These are phyloP conservation scores for Prunus yedoensis DNA, from an alignment of 331 rosid species.

Conservation along the genomic window DNA sequence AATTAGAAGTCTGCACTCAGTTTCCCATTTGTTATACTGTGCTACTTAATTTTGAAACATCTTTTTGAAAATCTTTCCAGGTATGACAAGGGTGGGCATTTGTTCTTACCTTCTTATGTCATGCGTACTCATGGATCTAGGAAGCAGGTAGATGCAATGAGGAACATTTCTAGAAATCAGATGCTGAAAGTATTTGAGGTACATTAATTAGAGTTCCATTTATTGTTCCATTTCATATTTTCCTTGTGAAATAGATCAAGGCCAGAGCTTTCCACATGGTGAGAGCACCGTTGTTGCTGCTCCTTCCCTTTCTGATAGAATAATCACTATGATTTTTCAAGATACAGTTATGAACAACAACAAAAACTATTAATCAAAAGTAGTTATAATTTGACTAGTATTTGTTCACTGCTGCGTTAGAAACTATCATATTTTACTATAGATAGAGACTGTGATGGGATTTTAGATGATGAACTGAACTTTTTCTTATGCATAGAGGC, in stretches of 20 bases:
- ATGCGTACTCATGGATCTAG: conserved; percentile 92
- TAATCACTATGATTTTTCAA: not conserved
- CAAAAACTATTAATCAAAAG: not conserved
- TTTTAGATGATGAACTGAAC: not conserved
- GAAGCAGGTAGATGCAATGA: conserved; percentile 67
- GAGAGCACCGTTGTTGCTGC: not conserved
- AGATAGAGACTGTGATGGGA: not conserved
- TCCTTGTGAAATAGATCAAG: not conserved
- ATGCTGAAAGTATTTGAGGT: conserved; percentile 88
- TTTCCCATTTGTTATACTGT: conserved; percentile 1
- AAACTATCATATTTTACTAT: not conserved
- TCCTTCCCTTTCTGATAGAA: not conserved
- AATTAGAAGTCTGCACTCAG: conserved; percentile 11
- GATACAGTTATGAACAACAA: not conserved
- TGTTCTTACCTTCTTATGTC: conserved; percentile 80
- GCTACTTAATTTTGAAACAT: conserved; percentile 18
- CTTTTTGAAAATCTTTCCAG: conserved; percentile 38
- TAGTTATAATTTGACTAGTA: not conserved
- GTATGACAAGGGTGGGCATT: conserved; percentile 84
- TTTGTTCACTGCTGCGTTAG: not conserved
- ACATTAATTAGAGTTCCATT: conserved; percentile 10
- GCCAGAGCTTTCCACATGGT: not conserved
- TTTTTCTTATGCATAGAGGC: not conserved
- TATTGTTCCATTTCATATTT: not conserved
- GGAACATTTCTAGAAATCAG: conserved; percentile 46